Base-by-base conservation (phyloP, 257 asterid genomes). In the Solanum medicagineum region DNA sequence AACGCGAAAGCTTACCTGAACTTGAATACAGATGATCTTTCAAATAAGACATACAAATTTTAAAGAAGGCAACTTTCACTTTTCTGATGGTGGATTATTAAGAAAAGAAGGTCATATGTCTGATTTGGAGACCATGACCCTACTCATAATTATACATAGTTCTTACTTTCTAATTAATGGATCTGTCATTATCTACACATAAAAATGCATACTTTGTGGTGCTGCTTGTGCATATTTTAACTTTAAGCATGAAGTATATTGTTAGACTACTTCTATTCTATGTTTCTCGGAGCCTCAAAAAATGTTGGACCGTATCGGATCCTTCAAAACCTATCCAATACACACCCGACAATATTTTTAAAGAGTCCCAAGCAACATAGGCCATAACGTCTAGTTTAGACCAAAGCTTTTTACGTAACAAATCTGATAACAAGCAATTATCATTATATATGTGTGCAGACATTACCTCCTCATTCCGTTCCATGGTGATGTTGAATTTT, bases 251-350 rank as follows among this genome's bases (percentile, higher is more conserved):
- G 29, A 66, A 12, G 22, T 8, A 29, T 16, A 62, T 24, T n/a
- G 16, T 4, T 20, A 9, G 8, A 24, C 42, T 24, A 24, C 19
- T 22, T 22, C 69, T 62, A 4, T 15, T 63, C 42, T 11, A 24
- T 24, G 70, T 14, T 59, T 2, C 29, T 59, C 1, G 29, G 32
- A n/a, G 16, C 15, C 36, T 60, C 32, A 60, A 60, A 60, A 60
- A 0, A 60, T 60, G 32, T 59, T 0, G 32, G 16, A 10, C 0
- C 32, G 0, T 60, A 15, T 60, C 16, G 0, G 7, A 1, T 60
- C 32, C 6, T n/a, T 36, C 68, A 59, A 60, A 47, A 60, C 4
- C 10, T 2, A n/a, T 57, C 68, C 1, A 8, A 36, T 9, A n/a
- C 36, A 62, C 36, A 62, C 14, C 16, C 1, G 36, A 2, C 36